These are phyloP conservation scores for Silene noctiflora DNA, from an alignment of 179 eudicot genomes.

Conservation along the genomic window DNA sequence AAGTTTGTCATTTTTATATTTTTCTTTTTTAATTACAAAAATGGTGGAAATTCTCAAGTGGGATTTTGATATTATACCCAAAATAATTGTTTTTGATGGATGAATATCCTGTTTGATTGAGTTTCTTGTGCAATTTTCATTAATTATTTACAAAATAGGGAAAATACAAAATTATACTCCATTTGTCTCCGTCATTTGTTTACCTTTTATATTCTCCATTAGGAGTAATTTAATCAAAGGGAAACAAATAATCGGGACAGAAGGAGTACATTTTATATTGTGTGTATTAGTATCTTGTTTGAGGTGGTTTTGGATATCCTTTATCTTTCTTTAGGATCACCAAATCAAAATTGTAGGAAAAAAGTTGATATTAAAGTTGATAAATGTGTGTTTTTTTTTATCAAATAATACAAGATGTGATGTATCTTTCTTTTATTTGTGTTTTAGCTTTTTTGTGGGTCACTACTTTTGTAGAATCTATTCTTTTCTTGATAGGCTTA, in stretches of 20 bases:
- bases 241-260: too few relatives aligned
- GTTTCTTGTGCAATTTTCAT: background rate
- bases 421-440: conserved; percentile 1
- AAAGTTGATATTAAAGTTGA: background rate
- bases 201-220: too few relatives aligned
- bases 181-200: too few relatives aligned
- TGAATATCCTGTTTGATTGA: conserved; percentile 6
- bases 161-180: too few relatives aligned
- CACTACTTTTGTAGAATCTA: conserved; percentile 24
- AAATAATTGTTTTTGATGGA: background rate
- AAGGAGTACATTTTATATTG: background rate
- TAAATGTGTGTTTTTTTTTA: background rate
- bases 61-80: background rate
- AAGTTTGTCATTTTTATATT: background rate
- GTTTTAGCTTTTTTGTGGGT: conserved; percentile 16
- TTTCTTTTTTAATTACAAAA: background rate
- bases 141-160: too few relatives aligned
- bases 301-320: conserved; percentile 8
- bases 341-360: conserved; percentile 17
- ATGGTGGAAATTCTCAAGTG: background rate
- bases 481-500: conserved; percentile 41
- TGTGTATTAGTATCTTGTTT: background rate
- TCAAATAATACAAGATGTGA: background rate
- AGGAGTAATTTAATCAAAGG: too few relatives aligned
- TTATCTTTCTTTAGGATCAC: conserved; percentile 22